Evolutionary conservation across 2,329 filamentous ascomycete genomes (phyloP), one percentile per base, ranked within the genome.

Genomic region (Talaromyces sp.): DNA sequence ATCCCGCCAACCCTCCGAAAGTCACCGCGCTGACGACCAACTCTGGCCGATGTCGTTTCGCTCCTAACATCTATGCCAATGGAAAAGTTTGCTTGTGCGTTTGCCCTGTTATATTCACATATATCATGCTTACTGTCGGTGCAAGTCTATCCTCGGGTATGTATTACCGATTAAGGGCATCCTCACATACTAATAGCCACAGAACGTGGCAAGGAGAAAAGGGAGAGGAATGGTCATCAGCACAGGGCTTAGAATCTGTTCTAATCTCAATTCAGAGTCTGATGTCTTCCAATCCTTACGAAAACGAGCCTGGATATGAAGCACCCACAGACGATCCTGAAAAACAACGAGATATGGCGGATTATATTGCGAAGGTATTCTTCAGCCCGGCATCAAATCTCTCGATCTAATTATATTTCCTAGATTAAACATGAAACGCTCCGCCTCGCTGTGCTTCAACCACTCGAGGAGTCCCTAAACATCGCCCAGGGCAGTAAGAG

Each of bases 241-340:
- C 94, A 0, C 95, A 98, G 76, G 94, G 95, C 6, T 83, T 99
- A 1, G 95, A 98, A 76, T 98, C 94, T 0, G 92, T 98, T 58
- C 79, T 99, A 58, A 87, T 98, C 62, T 98, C 94, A 5, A 97
- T 99, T 65, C 95, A 99, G 78, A 97, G 93, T 76, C 83, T 99
- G 53, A 93, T 99, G 90, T 97, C 93, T 0, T 81, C 87, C 31
- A 97, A 97, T 71, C 95, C 94, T 0, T 98, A 97, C 78, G 92
- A 95, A 75, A 97, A 98, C 72, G 95, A 99, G 76, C 95, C 95
- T 1, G 95, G 95, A 5, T 97, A 92, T 71, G 94, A 98, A 75
- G 85, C 8, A 10, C n/a, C 90, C 67, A 86, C 89, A 13, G 89
- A 89, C 54, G 84, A 86, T 8, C 79, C 84, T 0, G 79, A 83